Conservation (phyloP, 148 eudicot genomes). For the Fallopia convolvulus region DNA sequence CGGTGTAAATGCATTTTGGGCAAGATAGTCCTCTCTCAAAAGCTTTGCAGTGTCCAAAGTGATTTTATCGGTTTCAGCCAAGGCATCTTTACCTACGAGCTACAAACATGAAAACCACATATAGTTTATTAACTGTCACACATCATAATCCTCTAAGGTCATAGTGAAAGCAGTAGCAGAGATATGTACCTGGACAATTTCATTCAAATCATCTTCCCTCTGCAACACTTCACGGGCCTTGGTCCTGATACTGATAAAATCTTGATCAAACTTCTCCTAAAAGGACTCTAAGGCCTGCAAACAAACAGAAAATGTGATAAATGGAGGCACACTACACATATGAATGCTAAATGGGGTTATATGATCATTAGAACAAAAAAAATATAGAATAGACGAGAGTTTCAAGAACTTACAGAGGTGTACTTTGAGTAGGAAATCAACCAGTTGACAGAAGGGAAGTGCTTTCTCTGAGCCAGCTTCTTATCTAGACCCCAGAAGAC, state of each 20-base stretch:
- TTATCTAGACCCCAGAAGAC: slow-evolving; percentile 99
- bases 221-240: slow-evolving; percentile 96
- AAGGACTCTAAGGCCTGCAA: slow-evolving; percentile 83
- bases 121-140: too few relatives aligned
- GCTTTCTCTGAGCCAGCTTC: slow-evolving; percentile 96
- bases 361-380: background rate
- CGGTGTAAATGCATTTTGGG: slow-evolving; percentile 99
- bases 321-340: background rate
- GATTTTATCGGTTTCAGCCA: slow-evolving; percentile 95
- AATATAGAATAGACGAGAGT: background rate
- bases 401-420: slow-evolving; percentile 49
- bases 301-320: background rate
- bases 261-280: slow-evolving; percentile 83
- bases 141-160: too few relatives aligned
- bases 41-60: slow-evolving; percentile 92
- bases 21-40: slow-evolving; percentile 97
- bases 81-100: slow-evolving; percentile 98
- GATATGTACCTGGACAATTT: slow-evolving; percentile 81
- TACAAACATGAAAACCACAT: slow-evolving; percentile 25
- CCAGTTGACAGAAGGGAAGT: slow-evolving; percentile 99
- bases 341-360: background rate
- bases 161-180: background rate
- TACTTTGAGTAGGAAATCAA: slow-evolving; percentile 97
- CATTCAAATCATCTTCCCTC: slow-evolving; percentile 94
- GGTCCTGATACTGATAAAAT: slow-evolving; percentile 88